Conservation (phyloP, 169 alveolate genomes). For the Plasmodium billcollinsi region DNA sequence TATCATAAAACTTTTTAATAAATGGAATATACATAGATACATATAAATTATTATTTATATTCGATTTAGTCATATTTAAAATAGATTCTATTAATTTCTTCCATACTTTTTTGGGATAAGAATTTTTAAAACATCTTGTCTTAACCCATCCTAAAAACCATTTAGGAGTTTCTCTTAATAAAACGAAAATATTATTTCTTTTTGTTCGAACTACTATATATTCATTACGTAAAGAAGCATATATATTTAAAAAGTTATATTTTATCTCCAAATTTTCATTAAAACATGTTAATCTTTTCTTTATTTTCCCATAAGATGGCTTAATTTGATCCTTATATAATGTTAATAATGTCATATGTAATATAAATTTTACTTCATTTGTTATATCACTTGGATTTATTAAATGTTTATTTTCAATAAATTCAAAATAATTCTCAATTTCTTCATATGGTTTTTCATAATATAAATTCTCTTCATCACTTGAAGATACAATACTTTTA, state of each 20-base stretch:
- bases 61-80: conserved; percentile 14
- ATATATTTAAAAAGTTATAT: conserved; percentile 14
- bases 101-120: conserved; percentile 29
- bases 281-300: not conserved
- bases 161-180: conserved; percentile 54
- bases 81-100: conserved; percentile 10
- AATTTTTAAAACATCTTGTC: conserved; percentile 24
- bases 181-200: conserved; percentile 25
- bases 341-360: conserved; percentile 44
- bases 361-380: conserved; percentile 29
- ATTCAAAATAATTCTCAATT: not conserved
- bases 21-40: not conserved
- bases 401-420: not conserved
- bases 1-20: conserved; percentile 2
- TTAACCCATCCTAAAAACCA: conserved; percentile 59
- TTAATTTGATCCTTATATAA: conserved; percentile 33
- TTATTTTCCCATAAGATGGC: conserved; percentile 24
- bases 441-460: not conserved
- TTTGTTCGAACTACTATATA: conserved; percentile 32
- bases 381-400: conserved; percentile 25
- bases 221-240: conserved; percentile 20
- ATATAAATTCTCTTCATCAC: not conserved
- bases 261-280: not conserved
- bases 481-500: not conserved
- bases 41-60: not conserved